Base-by-base conservation (phyloP, 371 early-diverging fungal genomes). In the Funneliformis caledonium region DNA sequence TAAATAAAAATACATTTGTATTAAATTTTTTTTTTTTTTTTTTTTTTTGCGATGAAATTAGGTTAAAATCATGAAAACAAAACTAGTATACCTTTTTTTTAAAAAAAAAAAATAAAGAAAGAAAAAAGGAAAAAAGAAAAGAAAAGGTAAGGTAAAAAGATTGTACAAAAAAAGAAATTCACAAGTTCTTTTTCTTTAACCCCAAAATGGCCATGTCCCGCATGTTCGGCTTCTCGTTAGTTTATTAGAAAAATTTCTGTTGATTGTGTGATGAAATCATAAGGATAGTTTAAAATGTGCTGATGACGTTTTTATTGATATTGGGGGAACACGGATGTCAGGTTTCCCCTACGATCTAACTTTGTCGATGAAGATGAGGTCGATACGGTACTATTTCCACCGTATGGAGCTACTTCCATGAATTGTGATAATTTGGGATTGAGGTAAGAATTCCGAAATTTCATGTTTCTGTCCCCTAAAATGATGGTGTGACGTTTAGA, bases 401-500 rank as follows among this genome's bases (percentile, higher is more conserved):
- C n/a, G 22, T 45, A 43, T 43, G 37, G 9, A n/a, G 43, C 70
- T n/a, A 45, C 70, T 7, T 43, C n/a, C 22, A 69, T n/a, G 22
- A 69, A 45, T 22, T 69, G 70, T 0, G 70, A 69, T 10, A 47
- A 43, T n/a, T 16, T 69, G 31, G 31, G 11, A 37, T 37, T 65
- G 4, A 10, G 65, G 4, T 37, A 69, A 43, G 43, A 16, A 43
- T 69, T 69, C 19, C 70, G 70, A 47, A n/a, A 69, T 45, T 69
- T 69, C 56, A 52, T 19, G n/a, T 26, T 65, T 0, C 16, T 69
- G 9, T 69, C 70, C 2, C 70, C 70, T 8, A 69, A 2, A 4
- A 69, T 45, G 2, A 69, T 45, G 10, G 70, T 69, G 9, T 14
- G 70, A 47, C 70, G 43, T 47, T 69, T 69, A 69, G 70, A 45